Evolutionary conservation across 2,329 filamentous ascomycete genomes (phyloP), one percentile per base, ranked within the genome.

Genomic region (Pseudogymnoascus sp.): DNA sequence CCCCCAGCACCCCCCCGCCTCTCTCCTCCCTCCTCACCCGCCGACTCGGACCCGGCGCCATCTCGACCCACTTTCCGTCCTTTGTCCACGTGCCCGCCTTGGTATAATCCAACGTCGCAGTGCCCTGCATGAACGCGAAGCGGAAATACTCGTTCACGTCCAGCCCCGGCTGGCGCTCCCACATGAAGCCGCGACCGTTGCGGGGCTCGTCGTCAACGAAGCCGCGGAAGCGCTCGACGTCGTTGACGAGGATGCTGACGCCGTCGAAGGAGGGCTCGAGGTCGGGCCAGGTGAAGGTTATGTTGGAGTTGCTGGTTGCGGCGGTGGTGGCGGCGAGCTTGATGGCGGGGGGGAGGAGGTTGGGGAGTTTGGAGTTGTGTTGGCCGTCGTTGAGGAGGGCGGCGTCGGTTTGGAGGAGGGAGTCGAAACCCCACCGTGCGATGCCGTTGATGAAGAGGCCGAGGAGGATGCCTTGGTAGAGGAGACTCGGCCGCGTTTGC

Each of bases 381-480:
- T 86, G 83, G 0, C 83, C 85, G 67, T 89, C 86, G n/a, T 85
- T 86, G 62, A 86, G 86, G 23, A 99, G 77, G 0, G 86, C 86
- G 0, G 76, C 81, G 0, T 90, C 85, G 0, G 95, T 97, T 76
- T 99, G 88, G 14, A 99, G 82, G 57, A 99, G 85, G 0, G 89
- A 83, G 66, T 91, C 93, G 74, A 96, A 99, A 0, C 93, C 93
- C 95, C 95, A 97, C 47, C 93, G 84, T 3, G 93, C 93, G 65
- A 96, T 86, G 62, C 95, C 93, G 73, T 97, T 97, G 77, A 97
- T 87, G 75, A 97, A 97, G 0, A 97, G 82, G 0, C 95, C 95
- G 6, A 97, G 78, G 0, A 99, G 80, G 1, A 99, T 79, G 10
- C 95, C 95, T 74, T 97, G 93, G 71, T 95, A 97, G 1, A 96